These are phyloP conservation scores for Monilinia laxa DNA, from an alignment of 2,329 filamentous ascomycete species.

Conservation along the genomic window DNA sequence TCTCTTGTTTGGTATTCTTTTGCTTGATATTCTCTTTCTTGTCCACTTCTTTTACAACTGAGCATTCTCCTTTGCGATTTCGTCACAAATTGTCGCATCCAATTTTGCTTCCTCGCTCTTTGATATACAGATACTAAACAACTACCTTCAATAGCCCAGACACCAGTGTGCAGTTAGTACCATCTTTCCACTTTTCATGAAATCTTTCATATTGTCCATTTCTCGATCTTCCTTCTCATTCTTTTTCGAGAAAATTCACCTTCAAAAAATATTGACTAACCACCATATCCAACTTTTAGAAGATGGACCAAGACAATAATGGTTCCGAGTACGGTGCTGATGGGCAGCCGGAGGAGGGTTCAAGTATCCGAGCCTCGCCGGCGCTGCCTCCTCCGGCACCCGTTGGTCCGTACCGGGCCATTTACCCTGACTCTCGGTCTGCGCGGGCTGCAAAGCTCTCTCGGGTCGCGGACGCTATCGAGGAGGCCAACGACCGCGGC, in stretches of 20 bases:
- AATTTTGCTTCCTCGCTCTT: not conserved
- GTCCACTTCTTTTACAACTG: not conserved
- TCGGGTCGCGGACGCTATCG: not conserved
- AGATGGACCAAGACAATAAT: constrained; percentile 3
- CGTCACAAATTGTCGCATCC: no score
- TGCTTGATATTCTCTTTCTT: constrained; percentile 7
- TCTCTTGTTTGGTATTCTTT: constrained; percentile 3
- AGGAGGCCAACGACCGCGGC: not conserved
- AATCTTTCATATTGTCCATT: not conserved
- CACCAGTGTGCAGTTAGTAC: constrained; percentile 6
- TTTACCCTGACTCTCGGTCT: not conserved
- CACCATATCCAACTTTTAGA: not conserved
- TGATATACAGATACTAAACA: not conserved
- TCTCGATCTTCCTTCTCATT: not conserved
- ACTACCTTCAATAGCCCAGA: not conserved
- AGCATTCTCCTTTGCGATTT: not conserved
- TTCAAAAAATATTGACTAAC: constrained; percentile 5
- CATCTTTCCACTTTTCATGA: not conserved
- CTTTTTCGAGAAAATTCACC: not conserved
- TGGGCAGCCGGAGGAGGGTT: not conserved
- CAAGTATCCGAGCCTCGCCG: not conserved
- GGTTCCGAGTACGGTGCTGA: constrained; percentile 1
- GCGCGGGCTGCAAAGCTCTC: not conserved
- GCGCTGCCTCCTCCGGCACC: not conserved
- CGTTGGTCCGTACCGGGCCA: constrained; percentile 9